Evolutionary conservation across 371 early-diverging fungal species (phyloP).

Genomic region (Saksenaea vasiformis): DNA sequence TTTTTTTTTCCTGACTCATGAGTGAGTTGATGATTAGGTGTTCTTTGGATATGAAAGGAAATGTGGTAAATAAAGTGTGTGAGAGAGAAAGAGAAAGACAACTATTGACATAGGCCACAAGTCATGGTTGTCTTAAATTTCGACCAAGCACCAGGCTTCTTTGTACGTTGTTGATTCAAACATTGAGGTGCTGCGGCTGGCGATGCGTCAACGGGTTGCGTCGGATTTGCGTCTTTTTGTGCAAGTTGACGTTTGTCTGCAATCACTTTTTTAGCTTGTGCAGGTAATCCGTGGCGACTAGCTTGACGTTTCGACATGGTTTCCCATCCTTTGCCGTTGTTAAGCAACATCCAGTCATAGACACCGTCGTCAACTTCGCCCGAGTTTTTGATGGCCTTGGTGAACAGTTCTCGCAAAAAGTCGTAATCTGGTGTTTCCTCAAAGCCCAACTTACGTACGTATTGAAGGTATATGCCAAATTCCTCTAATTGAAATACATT

Average conservation of each 20-base stretch:
- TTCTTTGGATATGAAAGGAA: slow-evolving; percentile 2
- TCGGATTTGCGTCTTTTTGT: background rate
- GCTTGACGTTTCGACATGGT: slow-evolving; percentile 19
- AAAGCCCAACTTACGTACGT: slow-evolving; percentile 93
- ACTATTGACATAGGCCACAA: background rate
- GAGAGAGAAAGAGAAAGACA: background rate
- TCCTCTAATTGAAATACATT: slow-evolving; percentile 58
- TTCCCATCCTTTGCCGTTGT: slow-evolving; percentile 63
- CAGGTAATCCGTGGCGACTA: slow-evolving; percentile 17
- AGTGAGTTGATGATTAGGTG: slow-evolving; percentile 3
- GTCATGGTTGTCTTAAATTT: slow-evolving; percentile 3
- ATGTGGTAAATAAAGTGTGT: too few relatives aligned
- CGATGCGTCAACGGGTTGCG: background rate
- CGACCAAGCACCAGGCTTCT: slow-evolving; percentile 2
- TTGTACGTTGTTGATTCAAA: background rate
- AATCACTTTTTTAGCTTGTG: slow-evolving; percentile 18
- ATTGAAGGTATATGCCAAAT: slow-evolving; percentile 89
- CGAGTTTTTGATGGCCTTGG: slow-evolving; percentile 74
- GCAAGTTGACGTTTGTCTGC: slow-evolving; percentile 8
- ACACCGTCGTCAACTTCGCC: slow-evolving; percentile 89
- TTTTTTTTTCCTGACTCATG: background rate
- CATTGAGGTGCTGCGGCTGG: background rate
- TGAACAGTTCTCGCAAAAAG: slow-evolving; percentile 84
- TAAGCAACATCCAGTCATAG: slow-evolving; percentile 93
- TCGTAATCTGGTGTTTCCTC: slow-evolving; percentile 98